Base-by-base conservation (phyloP, 768 basidiomycete genomes). In the Boletus patriciae region DNA sequence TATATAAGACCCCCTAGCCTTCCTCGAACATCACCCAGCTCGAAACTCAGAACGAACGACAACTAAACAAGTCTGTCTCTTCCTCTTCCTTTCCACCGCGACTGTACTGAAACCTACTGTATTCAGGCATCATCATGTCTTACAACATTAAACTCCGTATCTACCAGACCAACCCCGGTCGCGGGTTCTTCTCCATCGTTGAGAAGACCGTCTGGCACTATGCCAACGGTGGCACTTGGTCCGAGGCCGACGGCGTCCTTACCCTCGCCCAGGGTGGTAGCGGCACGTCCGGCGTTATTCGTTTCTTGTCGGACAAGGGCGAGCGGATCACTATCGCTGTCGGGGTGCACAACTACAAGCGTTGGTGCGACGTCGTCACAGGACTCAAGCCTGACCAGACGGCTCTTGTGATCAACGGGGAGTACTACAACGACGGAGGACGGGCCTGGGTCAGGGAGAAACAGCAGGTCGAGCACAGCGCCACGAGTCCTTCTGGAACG, bases 221-320 rank as follows among this genome's bases (percentile, higher is more conserved):
- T 29, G 60, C 48, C 29, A 52, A 58, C 5, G 49, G 51, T 12
- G 74, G 74, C 41, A 66, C 67, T 18, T 76, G 76, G 74, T 54
- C 53, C 33, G 47, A 64, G 21, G 36, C 37, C 6, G 36, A 68
- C 44, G 69, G 61, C 2, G 27, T 21, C 15, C 55, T 50, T 46
- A 65, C 63, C 21, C 71, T 79, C 59, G 68, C 38, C 47, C 75
- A 76, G 70, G 65, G 62, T 36, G 71, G 68, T 8, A 78, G 76
- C 56, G 77, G 75, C 41, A 77, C 74, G 0, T 77, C 74, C 15
- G 75, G 78, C 11, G 63, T 66, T 7, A 50, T 79, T 18, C 74
- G 73, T 52, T 69, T 77, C 62, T 33, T 40, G 33, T 58, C 63
- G 11, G 65, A 68, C 44, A 63, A 48, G 9, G 70, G 64, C 54